These are phyloP conservation scores for Exophiala mesophila DNA, from an alignment of 2,329 filamentous ascomycete genomes.

Conservation along the genomic window DNA sequence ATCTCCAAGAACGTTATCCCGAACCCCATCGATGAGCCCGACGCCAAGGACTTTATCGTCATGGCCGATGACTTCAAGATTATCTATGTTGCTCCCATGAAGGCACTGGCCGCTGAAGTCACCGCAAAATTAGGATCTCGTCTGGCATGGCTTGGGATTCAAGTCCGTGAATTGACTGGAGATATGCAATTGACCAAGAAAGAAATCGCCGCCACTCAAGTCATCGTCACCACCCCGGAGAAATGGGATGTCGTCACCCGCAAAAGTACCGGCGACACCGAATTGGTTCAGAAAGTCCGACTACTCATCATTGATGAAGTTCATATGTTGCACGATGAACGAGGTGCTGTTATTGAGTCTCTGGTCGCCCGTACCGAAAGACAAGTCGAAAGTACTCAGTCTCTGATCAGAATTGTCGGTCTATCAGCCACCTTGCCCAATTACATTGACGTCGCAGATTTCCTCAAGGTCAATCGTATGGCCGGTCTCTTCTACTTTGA, in stretches of 20 bases:
- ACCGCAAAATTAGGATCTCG: slow-evolving; percentile 90
- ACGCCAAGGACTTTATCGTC: slow-evolving; percentile 75
- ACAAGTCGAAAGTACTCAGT: slow-evolving; percentile 97
- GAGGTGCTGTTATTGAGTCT: slow-evolving; percentile 92
- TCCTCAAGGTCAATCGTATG: slow-evolving; percentile 89
- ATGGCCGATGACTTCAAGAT: slow-evolving; percentile 89
- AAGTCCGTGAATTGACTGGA: slow-evolving; percentile 88
- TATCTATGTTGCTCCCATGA: slow-evolving; percentile 98
- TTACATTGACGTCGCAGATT: slow-evolving; percentile 93
- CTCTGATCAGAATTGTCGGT: slow-evolving; percentile 90
- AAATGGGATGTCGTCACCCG: slow-evolving; percentile 99
- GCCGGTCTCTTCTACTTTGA: slow-evolving; percentile 97
- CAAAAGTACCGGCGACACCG: slow-evolving; percentile 94
- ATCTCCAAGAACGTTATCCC: slow-evolving; percentile 80
- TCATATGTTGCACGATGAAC: slow-evolving; percentile 98
- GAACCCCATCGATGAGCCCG: slow-evolving; percentile 68
- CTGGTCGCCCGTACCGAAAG: slow-evolving; percentile 90
- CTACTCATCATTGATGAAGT: slow-evolving; percentile 97
- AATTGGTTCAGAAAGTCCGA: slow-evolving; percentile 93
- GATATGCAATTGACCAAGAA: slow-evolving; percentile 98
- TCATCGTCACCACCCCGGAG: slow-evolving; percentile 97
- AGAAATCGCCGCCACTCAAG: slow-evolving; percentile 92
- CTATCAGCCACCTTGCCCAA: slow-evolving; percentile 95
- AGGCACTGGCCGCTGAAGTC: slow-evolving; percentile 91
- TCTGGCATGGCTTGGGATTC: slow-evolving; percentile 86